A percentile compares a stretch with the other conserved stretches of the same genome.
These are phyloP conservation scores for Clathrospora elynae DNA, from an alignment of 2,329 filamentous ascomycete genomes.

Conservation along the genomic window DNA sequence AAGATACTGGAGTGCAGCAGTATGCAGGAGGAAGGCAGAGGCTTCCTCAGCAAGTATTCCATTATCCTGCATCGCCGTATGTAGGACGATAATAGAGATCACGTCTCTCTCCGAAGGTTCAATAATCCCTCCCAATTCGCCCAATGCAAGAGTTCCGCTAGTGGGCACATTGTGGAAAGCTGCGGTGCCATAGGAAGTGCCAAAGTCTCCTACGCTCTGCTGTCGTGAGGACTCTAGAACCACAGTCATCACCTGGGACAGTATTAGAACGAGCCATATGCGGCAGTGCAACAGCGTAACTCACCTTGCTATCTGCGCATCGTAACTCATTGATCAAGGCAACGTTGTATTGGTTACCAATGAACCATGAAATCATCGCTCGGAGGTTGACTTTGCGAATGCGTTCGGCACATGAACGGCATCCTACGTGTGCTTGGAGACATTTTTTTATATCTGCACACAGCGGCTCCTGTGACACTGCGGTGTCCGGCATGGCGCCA, in stretches of 20 bases:
- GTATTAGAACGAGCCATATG: background rate
- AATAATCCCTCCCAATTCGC: conserved; percentile 6
- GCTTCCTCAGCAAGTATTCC: conserved; percentile 6
- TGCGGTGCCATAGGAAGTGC: background rate
- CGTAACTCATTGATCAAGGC: conserved; percentile 2
- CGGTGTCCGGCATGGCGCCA: background rate
- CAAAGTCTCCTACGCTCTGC: background rate
- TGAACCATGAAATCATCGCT: conserved; percentile 5
- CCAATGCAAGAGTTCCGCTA: background rate
- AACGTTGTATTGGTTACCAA: conserved; percentile 1
- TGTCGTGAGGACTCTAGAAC: conserved; percentile 6
- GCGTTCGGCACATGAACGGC: conserved; percentile 1
- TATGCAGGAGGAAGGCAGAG: conserved; percentile 8
- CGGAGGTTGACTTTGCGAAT: conserved; percentile 4
- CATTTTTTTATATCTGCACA: no score
- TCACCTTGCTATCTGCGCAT: conserved; percentile 3
- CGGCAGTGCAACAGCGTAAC: background rate
- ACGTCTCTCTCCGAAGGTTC: conserved; percentile 8
- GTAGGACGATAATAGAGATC: conserved; percentile 7
- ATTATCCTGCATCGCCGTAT: conserved; percentile 2
- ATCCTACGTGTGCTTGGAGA: no score
- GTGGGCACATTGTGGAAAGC: background rate
- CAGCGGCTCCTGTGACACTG: background rate
- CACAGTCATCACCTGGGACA: conserved; percentile 3
- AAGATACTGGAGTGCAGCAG: conserved; percentile 8